These are phyloP conservation scores for Ceratocystis lukuohia DNA, from an alignment of 2,329 filamentous ascomycete genomes.

Conservation along the genomic window DNA sequence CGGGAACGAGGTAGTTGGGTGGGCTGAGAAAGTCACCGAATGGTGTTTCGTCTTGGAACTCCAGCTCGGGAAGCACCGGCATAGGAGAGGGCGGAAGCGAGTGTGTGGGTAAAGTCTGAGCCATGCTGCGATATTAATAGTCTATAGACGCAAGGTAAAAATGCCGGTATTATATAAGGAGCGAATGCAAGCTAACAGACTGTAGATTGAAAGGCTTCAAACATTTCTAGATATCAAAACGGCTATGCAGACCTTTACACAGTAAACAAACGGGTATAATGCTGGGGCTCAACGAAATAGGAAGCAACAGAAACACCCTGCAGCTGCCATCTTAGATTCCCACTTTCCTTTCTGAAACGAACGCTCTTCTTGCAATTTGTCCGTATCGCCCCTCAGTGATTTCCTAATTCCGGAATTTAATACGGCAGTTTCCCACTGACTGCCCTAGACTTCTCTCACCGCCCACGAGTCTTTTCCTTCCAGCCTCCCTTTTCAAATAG, in stretches of 20 bases:
- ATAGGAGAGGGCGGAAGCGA: background rate
- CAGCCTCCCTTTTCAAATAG: slow-evolving; percentile 59
- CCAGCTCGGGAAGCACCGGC: slow-evolving; percentile 1
- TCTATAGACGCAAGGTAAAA: background rate
- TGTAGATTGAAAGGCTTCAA: background rate
- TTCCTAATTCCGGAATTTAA: background rate
- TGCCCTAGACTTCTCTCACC: slow-evolving; percentile 23
- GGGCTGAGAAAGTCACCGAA: slow-evolving; percentile 3
- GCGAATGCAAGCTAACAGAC: background rate
- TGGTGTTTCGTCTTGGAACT: background rate
- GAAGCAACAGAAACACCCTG: background rate
- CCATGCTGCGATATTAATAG: background rate
- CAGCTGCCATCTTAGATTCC: too few species aligned
- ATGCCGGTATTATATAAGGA: slow-evolving; percentile 8
- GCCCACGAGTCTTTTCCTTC: slow-evolving; percentile 49
- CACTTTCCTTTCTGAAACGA: background rate
- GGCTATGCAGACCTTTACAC: background rate
- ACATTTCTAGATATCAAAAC: background rate
- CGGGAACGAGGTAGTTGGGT: background rate
- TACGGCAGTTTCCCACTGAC: background rate
- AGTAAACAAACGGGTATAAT: background rate
- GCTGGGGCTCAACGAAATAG: background rate
- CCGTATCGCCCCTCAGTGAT: background rate
- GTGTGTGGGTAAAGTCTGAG: background rate
- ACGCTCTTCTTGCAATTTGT: background rate